A percentile compares a stretch with the other conserved stretches of the same genome.
phyloP scores from a whole-genome alignment of 257 asterid genomes.

The Cynanchum wilfordii region DNA sequence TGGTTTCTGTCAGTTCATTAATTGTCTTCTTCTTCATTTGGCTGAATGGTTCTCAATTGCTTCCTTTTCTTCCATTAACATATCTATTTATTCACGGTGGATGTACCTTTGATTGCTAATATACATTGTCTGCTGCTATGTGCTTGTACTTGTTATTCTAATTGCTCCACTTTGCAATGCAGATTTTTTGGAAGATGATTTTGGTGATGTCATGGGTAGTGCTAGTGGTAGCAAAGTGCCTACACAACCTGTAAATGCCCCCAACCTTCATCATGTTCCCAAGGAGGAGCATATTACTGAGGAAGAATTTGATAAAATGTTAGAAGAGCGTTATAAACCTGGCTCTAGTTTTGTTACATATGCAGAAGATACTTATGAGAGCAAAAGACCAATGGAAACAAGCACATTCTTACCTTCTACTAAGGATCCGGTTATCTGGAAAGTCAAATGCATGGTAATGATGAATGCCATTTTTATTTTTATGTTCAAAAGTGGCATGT shows the following conservation, averaged over 20 bases:
- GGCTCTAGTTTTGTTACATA: constrained; percentile 60
- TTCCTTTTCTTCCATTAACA: not conserved
- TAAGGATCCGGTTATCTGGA: constrained; percentile 71
- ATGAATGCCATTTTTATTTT: not conserved
- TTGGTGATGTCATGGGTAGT: constrained; percentile 3
- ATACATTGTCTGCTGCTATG: not conserved
- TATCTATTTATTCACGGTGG: not conserved
- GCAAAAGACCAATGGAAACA: constrained; percentile 33
- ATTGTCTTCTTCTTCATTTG: not conserved
- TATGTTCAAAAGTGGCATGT: not conserved
- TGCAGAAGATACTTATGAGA: constrained; percentile 61
- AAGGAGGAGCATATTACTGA: constrained; percentile 78
- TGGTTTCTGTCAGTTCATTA: not conserved
- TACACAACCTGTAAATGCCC: constrained; percentile 39
- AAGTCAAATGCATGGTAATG: constrained; percentile 91
- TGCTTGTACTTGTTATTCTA: not conserved
- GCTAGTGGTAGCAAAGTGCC: constrained; percentile 23
- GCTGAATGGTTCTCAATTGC: not conserved
- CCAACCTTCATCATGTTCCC: constrained; percentile 38
- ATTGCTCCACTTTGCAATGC: constrained; percentile 18
- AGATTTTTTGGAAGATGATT: constrained; percentile 53
- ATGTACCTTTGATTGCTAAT: not conserved
- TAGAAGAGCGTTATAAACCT: constrained; percentile 64
- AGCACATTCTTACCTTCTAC: constrained; percentile 36
- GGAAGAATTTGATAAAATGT: constrained; percentile 65